A percentile compares a stretch with the other conserved stretches of the same genome.
phyloP scores from a whole-genome alignment of 2,329 filamentous ascomycete genomes.

The Emergomyces orientalis region DNA sequence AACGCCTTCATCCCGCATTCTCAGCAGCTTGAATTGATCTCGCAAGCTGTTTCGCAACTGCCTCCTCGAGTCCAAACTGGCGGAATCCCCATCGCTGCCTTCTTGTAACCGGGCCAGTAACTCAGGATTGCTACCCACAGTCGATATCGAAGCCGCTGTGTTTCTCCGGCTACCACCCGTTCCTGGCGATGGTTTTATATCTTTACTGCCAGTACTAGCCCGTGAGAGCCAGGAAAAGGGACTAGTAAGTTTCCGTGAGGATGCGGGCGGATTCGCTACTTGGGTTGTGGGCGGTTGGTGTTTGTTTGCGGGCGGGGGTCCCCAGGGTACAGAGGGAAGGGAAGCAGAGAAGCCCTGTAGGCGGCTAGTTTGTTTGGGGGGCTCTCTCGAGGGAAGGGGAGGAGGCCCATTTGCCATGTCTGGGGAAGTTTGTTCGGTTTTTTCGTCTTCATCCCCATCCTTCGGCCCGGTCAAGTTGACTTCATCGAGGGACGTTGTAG shows the following conservation, averaged over 20 bases:
- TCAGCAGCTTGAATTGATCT: constrained; percentile 68
- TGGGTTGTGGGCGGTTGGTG: constrained; percentile 25
- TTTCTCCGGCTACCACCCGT: constrained; percentile 51
- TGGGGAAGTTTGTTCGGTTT: constrained; percentile 7
- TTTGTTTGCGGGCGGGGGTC: constrained; percentile 44
- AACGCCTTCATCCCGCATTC: constrained; percentile 63
- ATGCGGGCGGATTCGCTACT: constrained; percentile 30
- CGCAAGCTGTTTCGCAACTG: constrained; percentile 56
- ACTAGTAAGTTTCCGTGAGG: constrained; percentile 65
- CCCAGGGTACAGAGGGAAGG: constrained; percentile 65
- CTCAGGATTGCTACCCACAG: constrained; percentile 70
- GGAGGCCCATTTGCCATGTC: constrained; percentile 18
- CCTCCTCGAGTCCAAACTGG: constrained; percentile 38
- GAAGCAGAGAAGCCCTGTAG: constrained; percentile 57
- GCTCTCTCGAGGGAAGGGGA: constrained; percentile 28
- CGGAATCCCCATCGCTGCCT: constrained; percentile 46
- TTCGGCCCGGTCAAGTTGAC: constrained; percentile 57
- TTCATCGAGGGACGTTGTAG: constrained; percentile 51
- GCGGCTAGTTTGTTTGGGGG: constrained; percentile 26
- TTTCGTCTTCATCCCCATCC: constrained; percentile 35
- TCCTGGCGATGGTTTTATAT: constrained; percentile 49
- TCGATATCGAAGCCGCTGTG: constrained; percentile 70
- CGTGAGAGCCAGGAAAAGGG: constrained; percentile 81
- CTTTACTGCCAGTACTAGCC: constrained; percentile 48
- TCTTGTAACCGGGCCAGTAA: constrained; percentile 69